Percentiles rank a stretch among this genome's conserved stretches.
Conservation (phyloP, 176 grass and related monocot genomes). For the Oryza glumipatula region DNA sequence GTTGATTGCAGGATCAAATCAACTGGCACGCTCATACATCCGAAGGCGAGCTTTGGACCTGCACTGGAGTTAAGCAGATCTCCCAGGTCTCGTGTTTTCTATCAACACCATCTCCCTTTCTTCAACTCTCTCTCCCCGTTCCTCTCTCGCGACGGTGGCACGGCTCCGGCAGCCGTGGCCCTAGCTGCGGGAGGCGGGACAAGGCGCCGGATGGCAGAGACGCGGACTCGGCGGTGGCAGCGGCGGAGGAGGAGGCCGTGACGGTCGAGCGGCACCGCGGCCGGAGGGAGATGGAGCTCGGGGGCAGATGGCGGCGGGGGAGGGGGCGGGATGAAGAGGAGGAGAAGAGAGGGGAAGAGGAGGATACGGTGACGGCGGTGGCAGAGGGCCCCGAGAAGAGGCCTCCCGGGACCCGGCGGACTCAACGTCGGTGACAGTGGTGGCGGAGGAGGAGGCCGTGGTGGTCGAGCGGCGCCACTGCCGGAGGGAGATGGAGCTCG, state of each 20-base stretch:
- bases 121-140: no score
- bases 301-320: background rate
- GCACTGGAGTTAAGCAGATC: no score
- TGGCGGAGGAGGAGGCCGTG: slow-evolving; percentile 9
- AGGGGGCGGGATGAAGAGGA: slow-evolving; percentile 27
- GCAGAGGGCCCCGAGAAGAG: slow-evolving; percentile 55
- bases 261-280: slow-evolving; percentile 26
- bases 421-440: no score
- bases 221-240: slow-evolving; percentile 4
- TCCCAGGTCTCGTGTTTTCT: no score
- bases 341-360: slow-evolving; percentile 34
- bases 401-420: slow-evolving; percentile 16
- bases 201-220: no score
- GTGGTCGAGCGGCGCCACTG: slow-evolving; percentile 22
- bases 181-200: no score
- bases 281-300: slow-evolving; percentile 20
- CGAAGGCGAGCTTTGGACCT: no score
- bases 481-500: slow-evolving; percentile 18
- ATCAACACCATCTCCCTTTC: no score
- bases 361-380: slow-evolving; percentile 18
- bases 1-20: no score
- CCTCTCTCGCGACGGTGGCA: no score
- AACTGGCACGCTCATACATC: no score
- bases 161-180: no score
- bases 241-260: background rate